Evolutionary conservation across 768 basidiomycete species (phyloP).

Genomic region (Calocera cornea): DNA sequence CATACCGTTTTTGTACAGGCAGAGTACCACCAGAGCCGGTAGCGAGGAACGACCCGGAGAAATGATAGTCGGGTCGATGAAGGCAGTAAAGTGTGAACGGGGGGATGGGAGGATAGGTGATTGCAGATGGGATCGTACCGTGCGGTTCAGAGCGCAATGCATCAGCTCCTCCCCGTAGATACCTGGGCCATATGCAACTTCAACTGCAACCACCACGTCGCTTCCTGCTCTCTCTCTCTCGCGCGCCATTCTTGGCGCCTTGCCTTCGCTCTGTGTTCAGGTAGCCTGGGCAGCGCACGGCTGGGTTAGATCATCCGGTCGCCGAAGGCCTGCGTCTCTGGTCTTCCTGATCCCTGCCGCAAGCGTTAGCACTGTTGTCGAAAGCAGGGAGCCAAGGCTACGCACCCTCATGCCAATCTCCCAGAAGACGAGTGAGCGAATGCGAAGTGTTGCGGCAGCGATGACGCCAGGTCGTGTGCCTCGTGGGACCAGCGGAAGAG

Average conservation of each 20-base stretch:
- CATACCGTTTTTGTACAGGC: conserved; percentile 1
- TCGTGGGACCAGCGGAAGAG: no score
- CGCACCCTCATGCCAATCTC: conserved; percentile 74
- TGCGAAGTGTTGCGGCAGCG: no score
- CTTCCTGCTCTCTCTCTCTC: neutral
- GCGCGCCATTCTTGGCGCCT: no score
- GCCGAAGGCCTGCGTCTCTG: conserved; percentile 68
- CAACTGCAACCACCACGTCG: neutral
- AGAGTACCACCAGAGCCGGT: neutral
- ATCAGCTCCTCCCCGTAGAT: neutral
- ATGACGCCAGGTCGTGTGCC: no score
- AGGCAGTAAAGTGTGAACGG: no score
- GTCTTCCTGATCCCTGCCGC: conserved; percentile 54
- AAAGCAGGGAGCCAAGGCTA: neutral
- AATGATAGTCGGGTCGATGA: no score
- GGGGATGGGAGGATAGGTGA: neutral
- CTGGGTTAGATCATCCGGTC: conserved; percentile 38
- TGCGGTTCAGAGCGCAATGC: neutral
- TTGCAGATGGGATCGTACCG: neutral
- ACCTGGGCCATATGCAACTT: no score
- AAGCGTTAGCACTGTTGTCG: neutral
- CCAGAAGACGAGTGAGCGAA: conserved; percentile 44
- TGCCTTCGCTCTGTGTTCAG: neutral
- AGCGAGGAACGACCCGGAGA: neutral
- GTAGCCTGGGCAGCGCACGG: neutral